Evolutionary conservation across 202 grass and related monocot species (phyloP).

Genomic region (Panicum hallii): DNA sequence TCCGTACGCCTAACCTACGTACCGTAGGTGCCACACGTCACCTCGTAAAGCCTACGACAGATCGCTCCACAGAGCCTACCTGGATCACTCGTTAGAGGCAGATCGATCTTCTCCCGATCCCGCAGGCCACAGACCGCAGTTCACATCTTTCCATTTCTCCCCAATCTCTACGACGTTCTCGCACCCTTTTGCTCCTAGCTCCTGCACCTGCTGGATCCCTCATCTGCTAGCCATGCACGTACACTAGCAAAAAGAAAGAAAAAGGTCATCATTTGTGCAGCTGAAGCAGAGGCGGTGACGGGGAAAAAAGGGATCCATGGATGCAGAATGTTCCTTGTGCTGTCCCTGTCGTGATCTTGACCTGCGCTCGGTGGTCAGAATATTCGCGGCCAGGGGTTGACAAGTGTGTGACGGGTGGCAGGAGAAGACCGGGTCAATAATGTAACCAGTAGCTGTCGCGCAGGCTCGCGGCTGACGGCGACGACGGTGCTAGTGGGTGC

Average conservation of each 20-base stretch:
- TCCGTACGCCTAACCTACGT: background rate
- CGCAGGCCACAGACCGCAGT: too few relatives aligned
- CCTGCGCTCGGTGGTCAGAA: slow-evolving; percentile 4
- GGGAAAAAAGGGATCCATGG: background rate
- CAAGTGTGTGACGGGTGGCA: slow-evolving; percentile 19
- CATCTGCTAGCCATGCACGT: background rate
- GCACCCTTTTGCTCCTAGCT: background rate
- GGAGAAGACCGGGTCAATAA: background rate
- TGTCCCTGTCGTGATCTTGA: slow-evolving; percentile 34
- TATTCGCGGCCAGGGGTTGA: slow-evolving; percentile 15
- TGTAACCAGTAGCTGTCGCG: background rate
- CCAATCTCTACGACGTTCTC: background rate
- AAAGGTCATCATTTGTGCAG: background rate
- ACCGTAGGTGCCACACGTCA: background rate
- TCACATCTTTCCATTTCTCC: background rate
- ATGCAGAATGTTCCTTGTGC: background rate
- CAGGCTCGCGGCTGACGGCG: background rate
- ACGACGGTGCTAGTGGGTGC: background rate
- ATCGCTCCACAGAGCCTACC: background rate
- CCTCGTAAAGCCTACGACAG: too few relatives aligned
- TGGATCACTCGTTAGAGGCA: background rate
- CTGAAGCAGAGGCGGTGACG: background rate
- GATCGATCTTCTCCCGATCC: background rate
- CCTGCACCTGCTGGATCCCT: background rate
- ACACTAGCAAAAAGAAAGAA: background rate